phyloP scores from a whole-genome alignment of 2,329 filamentous ascomycete species.

The Trichoderma lentiforme region DNA sequence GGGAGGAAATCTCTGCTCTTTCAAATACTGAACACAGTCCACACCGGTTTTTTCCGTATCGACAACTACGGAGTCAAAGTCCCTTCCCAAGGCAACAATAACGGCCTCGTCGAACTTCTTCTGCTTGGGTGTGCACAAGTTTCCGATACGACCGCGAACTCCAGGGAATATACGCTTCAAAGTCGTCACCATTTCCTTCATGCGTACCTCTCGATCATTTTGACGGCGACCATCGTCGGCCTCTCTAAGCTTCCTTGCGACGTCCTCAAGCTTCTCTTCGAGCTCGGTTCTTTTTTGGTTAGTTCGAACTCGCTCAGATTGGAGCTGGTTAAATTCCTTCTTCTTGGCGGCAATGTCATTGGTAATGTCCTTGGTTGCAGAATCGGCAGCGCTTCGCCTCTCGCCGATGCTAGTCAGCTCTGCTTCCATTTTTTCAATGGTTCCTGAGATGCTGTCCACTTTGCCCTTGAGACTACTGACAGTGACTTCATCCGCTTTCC shows the following conservation, averaged over 20 bases:
- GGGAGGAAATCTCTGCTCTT: slow-evolving; percentile 80
- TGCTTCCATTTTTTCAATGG: slow-evolving; percentile 68
- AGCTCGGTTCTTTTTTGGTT: slow-evolving; percentile 82
- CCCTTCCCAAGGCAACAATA: slow-evolving; percentile 83
- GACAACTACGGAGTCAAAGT: slow-evolving; percentile 92
- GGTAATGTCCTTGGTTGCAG: slow-evolving; percentile 62
- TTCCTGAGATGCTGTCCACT: slow-evolving; percentile 72
- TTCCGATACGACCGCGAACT: slow-evolving; percentile 84
- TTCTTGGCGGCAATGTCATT: slow-evolving; percentile 84
- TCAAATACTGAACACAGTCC: slow-evolving; percentile 91
- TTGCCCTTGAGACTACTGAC: slow-evolving; percentile 86
- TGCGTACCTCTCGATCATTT: slow-evolving; percentile 73
- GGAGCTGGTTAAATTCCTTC: slow-evolving; percentile 81
- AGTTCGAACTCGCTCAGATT: slow-evolving; percentile 77
- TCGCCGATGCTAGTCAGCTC: slow-evolving; percentile 69
- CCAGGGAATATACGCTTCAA: slow-evolving; percentile 90
- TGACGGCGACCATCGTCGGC: slow-evolving; percentile 83
- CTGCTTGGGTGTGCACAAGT: slow-evolving; percentile 92
- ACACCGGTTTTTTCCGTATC: slow-evolving; percentile 92
- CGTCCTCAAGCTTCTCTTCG: slow-evolving; percentile 84
- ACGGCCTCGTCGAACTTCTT: slow-evolving; percentile 95
- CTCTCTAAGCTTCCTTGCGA: slow-evolving; percentile 75
- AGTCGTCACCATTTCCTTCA: slow-evolving; percentile 79
- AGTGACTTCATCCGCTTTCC: slow-evolving; percentile 88
- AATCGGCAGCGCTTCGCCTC: slow-evolving; percentile 61